Percentiles rank a stretch among this genome's conserved stretches.
Conservation (phyloP, 2,329 filamentous ascomycete genomes). For the Arachnomyces sp. region DNA sequence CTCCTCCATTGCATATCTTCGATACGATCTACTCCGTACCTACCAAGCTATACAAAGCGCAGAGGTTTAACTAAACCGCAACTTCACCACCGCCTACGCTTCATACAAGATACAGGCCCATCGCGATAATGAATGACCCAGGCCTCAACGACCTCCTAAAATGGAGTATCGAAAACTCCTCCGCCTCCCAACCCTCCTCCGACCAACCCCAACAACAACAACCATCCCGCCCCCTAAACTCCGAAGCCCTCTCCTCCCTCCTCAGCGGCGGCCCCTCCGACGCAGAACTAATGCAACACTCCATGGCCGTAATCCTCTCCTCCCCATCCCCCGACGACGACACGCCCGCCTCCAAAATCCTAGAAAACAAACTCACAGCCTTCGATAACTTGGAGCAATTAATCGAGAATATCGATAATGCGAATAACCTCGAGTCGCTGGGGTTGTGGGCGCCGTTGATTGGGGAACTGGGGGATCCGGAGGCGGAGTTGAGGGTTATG, state of each 20-base stretch:
- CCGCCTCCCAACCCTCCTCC: slow-evolving; percentile 31
- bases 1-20: too few relatives aligned
- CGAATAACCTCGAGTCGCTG: slow-evolving; percentile 79
- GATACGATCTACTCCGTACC: too few relatives aligned
- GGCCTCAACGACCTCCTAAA: slow-evolving; percentile 69
- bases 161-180: slow-evolving; percentile 65
- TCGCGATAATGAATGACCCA: slow-evolving; percentile 46
- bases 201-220: slow-evolving; percentile 17
- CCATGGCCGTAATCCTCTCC: slow-evolving; percentile 68
- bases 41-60: slow-evolving; percentile 5
- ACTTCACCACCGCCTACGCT: slow-evolving; percentile 9
- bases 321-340: slow-evolving; percentile 11
- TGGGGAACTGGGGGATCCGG: slow-evolving; percentile 57
- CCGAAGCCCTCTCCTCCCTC: slow-evolving; percentile 23
- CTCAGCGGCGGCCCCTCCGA: slow-evolving; percentile 69
- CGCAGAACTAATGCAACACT: slow-evolving; percentile 80
- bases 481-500: slow-evolving; percentile 68
- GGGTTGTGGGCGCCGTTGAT: slow-evolving; percentile 78
- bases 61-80: slow-evolving; percentile 8
- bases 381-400: slow-evolving; percentile 95
- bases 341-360: slow-evolving; percentile 26
- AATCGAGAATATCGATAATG: slow-evolving; percentile 89
- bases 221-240: slow-evolving; percentile 15
- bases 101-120: slow-evolving; percentile 7
- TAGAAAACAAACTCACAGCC: slow-evolving; percentile 71